phyloP scores from a whole-genome alignment of 2,329 filamentous ascomycete species.

The Tolypocladium inflatum region DNA sequence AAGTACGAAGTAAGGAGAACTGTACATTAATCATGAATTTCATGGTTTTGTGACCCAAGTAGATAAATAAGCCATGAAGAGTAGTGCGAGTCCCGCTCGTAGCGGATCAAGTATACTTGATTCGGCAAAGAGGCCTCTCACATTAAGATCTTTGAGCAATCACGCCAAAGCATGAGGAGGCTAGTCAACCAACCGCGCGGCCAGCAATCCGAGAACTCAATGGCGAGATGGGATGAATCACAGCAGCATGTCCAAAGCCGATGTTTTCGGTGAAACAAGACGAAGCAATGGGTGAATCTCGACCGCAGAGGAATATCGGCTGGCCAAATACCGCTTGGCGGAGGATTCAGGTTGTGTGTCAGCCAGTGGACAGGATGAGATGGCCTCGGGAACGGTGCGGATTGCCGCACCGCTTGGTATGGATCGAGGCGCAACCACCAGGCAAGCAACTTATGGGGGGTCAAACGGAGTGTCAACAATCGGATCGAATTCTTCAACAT shows the following conservation, averaged over 20 bases:
- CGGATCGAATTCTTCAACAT: not conserved
- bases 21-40: not conserved
- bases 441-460: not conserved
- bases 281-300: too few species aligned
- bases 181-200: not conserved
- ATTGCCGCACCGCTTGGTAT: not conserved
- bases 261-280: too few species aligned
- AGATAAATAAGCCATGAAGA: not conserved
- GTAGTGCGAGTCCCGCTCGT: not conserved
- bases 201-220: not conserved
- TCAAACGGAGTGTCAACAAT: not conserved
- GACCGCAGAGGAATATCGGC: too few species aligned
- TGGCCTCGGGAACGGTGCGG: too few species aligned
- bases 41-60: not conserved
- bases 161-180: not conserved
- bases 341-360: not conserved
- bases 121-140: not conserved
- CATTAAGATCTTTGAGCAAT: not conserved
- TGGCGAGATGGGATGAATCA: not conserved
- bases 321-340: too few species aligned
- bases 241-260: too few species aligned
- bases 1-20: not conserved
- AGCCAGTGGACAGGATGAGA: not conserved
- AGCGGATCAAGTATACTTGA: not conserved
- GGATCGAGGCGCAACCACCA: not conserved